Percentiles rank a stretch among this genome's conserved stretches.
phyloP scores from a whole-genome alignment of 805 yeast species.

The Yamadazyma paraphyllophila region DNA sequence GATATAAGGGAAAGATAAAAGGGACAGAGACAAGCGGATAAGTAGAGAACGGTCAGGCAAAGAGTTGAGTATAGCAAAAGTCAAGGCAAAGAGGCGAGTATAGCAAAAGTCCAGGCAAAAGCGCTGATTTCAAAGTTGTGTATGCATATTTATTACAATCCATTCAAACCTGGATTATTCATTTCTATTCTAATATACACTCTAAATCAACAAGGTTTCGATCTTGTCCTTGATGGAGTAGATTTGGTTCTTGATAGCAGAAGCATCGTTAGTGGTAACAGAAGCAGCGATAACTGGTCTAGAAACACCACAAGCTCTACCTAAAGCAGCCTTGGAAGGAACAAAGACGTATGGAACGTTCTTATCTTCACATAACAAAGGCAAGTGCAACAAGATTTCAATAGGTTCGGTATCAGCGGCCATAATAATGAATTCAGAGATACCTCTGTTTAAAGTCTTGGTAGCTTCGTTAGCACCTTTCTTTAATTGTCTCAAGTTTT shows the following conservation, averaged over 20 bases:
- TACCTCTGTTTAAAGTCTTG: conserved; percentile 98
- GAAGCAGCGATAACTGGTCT: conserved; percentile 99
- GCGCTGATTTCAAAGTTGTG: neutral
- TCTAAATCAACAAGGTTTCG: conserved; percentile 82
- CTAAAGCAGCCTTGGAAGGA: conserved; percentile 97
- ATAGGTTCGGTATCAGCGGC: conserved; percentile 99
- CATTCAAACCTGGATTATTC: neutral
- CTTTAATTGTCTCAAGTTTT: conserved; percentile 96
- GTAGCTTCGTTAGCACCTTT: conserved; percentile 99
- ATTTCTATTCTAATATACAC: conserved; percentile 8
- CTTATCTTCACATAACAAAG: conserved; percentile 97
- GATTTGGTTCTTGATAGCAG: conserved; percentile 95
- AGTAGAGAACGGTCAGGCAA: neutral
- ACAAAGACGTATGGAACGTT: conserved; percentile 99
- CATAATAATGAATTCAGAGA: conserved; percentile 98
- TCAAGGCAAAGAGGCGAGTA: neutral
- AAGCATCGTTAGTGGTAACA: conserved; percentile 97
- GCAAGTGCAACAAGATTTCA: conserved; percentile 95
- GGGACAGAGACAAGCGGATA: neutral
- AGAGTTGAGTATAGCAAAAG: neutral
- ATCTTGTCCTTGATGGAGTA: conserved; percentile 98
- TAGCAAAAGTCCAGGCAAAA: neutral
- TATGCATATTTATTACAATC: too few relatives aligned
- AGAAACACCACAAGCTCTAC: conserved; percentile 99
- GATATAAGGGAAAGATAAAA: neutral